phyloP scores from a whole-genome alignment of 2,329 filamentous ascomycete genomes.

The Arthrobotrys musiformis region DNA sequence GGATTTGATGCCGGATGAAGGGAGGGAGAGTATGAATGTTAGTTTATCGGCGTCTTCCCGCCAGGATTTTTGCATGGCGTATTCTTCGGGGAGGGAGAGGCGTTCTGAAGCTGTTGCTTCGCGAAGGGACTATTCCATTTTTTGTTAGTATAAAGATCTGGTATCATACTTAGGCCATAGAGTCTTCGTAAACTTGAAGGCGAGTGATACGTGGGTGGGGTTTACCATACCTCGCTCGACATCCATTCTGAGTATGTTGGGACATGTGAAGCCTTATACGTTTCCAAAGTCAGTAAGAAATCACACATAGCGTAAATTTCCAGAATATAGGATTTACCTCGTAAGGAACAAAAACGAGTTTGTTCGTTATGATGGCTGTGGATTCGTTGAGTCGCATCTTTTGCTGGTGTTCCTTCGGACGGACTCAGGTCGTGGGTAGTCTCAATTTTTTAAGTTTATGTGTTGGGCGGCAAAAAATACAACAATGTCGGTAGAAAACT shows the following conservation, averaged over 20 bases:
- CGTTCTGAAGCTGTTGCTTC: constrained; percentile 88
- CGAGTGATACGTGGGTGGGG: too few species aligned
- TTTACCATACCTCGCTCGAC: constrained; percentile 38
- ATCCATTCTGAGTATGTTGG: constrained; percentile 54
- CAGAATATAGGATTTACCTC: constrained; percentile 8
- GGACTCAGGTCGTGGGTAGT: not conserved
- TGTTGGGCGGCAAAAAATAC: not conserved
- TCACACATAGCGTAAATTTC: too few species aligned
- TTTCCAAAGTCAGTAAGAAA: too few species aligned
- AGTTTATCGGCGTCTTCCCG: constrained; percentile 83
- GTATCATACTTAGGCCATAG: too few species aligned
- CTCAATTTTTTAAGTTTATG: too few species aligned
- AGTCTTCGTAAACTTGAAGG: too few species aligned
- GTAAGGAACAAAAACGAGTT: constrained; percentile 37
- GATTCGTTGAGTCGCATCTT: constrained; percentile 32
- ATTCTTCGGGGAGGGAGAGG: constrained; percentile 81
- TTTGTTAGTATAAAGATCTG: too few species aligned
- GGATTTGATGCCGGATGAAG: constrained; percentile 58
- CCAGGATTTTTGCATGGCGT: constrained; percentile 91
- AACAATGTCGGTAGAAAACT: constrained; percentile 4
- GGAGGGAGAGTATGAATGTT: constrained; percentile 85
- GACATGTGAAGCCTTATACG: constrained; percentile 53
- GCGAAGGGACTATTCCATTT: constrained; percentile 73
- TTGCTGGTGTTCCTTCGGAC: not conserved
- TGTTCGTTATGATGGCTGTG: constrained; percentile 28